Evolutionary conservation across 1,139 yeast species (phyloP), one percentile per base, ranked within the genome.

Genomic region (Debaryomyces fabryi): DNA sequence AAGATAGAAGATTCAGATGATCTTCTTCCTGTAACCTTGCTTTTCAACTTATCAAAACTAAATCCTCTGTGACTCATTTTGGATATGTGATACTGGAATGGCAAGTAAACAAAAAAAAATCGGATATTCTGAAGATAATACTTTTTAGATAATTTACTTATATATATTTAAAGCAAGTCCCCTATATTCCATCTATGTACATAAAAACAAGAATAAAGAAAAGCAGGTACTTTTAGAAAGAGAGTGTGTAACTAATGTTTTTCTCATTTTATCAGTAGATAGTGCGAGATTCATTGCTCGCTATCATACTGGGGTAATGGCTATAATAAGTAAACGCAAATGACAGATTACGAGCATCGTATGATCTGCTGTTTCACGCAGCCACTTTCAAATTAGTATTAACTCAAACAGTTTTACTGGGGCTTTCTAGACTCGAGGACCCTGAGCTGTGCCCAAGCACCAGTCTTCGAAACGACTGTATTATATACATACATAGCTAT

Each of bases 1-100:
- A 53, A 42, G 8, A 58, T 47, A 3, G 60, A 54, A 2, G 58
- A 46, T 32, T 58, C 61, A 4, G 58, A 50, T n/a, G 55, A 52
- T 41, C 61, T 47, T 30, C 52, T 40, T 27, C 56, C 57, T 16
- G 51, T 48, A 3, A 62, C 64, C 40, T 62, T 61, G 39, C 45
- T 54, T 43, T 55, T 59, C 20, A 62, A 47, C 49, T 55, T 59
- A 39, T 62, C 65, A 46, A 60, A 58, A 42, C 56, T 55, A 45
- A 58, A 59, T 42, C 56, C 53, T 39, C 58, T 49, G 23, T 53
- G 52, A 41, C 52, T 55, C 58, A 53, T 55, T 39, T 3, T 18
- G 15, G 18, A n/a, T 39, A 15, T 25, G 9, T 12, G 18, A 18
- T 18, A 29, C 15, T 21, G 12, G 16, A 16, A 4, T 6, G 5